Base-by-base conservation (phyloP, 495 filamentous ascomycete species). In the Penicillium waksmanii region DNA sequence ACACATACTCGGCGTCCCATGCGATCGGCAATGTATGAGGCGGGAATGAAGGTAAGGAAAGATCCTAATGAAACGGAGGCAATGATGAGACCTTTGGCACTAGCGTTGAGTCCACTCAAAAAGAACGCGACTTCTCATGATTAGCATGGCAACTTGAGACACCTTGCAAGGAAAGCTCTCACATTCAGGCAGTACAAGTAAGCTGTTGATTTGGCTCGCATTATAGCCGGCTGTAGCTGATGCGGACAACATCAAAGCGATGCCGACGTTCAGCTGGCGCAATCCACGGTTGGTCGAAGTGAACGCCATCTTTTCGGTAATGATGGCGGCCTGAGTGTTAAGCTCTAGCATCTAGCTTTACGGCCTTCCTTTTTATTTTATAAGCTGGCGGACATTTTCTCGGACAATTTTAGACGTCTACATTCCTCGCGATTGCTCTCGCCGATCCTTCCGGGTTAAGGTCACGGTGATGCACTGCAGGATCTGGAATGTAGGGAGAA, bases 171-270 rank as follows among this genome's bases (percentile, higher is more conserved):
- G 27, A 9, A 17, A 44, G 17, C 35, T 52, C 63, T 61, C 56
- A 71, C 68, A 71, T 56, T 71, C 66, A 13, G 68, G 68, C 18
- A 71, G 58, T 3, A 71, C 68, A 4, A 68, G 58, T 7, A 71
- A 49, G 31, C 68, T 66, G 44, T 71, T 71, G 54, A 71, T 71
- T 61, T 68, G 64, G 43, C 68, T 71, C 31, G 66, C 63, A 60
- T 65, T 68, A 34, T 68, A 71, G 36, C 68, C 68, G 6, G 68
- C 56, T 0, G 66, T 68, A 46, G 68, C 68, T 6, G 68, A 68
- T 19, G 68, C 66, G 54, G 66, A 57, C 12, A 71, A 52, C 63
- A 71, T 68, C 43, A 71, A 63, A 33, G 50, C 47, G 52, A 71
- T 71, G 18, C 68, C 68, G 9, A 69, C 48, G 51, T 71, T 71